Evolutionary conservation across 306 rosid species (phyloP), one percentile per base, ranked within the genome.

Genomic region (Acacia confusa): DNA sequence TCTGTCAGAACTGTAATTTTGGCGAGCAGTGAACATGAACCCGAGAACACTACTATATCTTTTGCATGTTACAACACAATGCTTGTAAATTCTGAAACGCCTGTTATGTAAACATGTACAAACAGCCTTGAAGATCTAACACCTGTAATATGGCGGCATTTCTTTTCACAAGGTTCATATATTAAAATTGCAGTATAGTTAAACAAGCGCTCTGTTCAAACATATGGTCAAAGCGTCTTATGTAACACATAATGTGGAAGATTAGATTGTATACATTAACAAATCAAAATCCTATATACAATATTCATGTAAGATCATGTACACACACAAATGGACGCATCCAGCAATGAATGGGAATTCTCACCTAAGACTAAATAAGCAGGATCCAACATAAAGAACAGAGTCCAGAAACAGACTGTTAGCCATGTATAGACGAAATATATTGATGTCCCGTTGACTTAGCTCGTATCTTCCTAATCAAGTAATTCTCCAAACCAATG

Each of bases 401-500:
- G 38, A 32, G 36, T 71, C 61, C 72, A 61, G 27, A 63, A 53
- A 15, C 53, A 55, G 55, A 71, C 15, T 47, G 66, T 32, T 3
- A 61, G 32, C 40, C 24, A 40, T 55, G 61, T 47, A 48, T 15
- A 74, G 41, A 40, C 20, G 2, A 6, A 1, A 10, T 9, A 83
- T 11, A 61, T 70, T 75, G 87, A 45, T 24, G 20, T 48, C 78
- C 79, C 67, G 87, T 79, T 65, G 89, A 53, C 68, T 68, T 83
- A n/a, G 82, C 61, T 25, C 70, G 80, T 85, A 87, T 75, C 87
- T 82, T 90, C 47, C 82, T 82, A 52, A 92, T 90, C 82, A 92
- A 84, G 85, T 86, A 87, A 84, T 90, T 86, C 81, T 90, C 95
- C 87, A 92, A 89, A 76, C 88, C 92, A 78, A 77, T 47, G 72